Evolutionary conservation across 495 filamentous ascomycete genomes (phyloP).

Genomic region (Darksidea phi): DNA sequence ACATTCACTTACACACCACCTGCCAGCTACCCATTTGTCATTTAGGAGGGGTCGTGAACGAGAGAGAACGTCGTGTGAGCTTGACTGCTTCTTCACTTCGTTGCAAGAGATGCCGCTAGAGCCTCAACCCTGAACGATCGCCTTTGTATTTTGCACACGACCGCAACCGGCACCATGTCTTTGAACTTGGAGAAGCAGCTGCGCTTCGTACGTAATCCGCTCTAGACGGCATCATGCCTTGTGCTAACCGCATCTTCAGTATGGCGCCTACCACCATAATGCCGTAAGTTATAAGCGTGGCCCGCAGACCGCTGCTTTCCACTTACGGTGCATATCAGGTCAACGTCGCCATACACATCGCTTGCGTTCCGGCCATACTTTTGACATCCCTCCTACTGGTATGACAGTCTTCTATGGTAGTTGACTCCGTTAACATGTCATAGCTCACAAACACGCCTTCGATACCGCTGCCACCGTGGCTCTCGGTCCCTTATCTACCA

Average conservation of each 20-base stretch:
- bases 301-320: not conserved
- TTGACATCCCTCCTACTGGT: constrained; percentile 79
- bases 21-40: not conserved
- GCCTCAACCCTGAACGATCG: not conserved
- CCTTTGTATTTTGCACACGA: constrained; percentile 9
- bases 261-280: constrained; percentile 92
- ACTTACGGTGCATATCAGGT: constrained; percentile 46
- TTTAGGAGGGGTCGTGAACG: not conserved
- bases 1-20: not conserved
- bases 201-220: constrained; percentile 61
- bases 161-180: constrained; percentile 54
- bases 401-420: constrained; percentile 36
- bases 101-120: constrained; percentile 8
- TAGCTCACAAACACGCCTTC: constrained; percentile 76
- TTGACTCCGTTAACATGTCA: constrained; percentile 10
- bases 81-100: not conserved
- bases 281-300: constrained; percentile 48
- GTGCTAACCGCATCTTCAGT: constrained; percentile 56
- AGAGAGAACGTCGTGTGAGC: not conserved
- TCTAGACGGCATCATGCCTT: not conserved
- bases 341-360: constrained; percentile 87
- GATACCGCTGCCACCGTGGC: constrained; percentile 65
- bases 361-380: constrained; percentile 81
- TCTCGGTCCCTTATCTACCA: constrained; percentile 72
- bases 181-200: constrained; percentile 78